These are phyloP conservation scores for Pseudocercospora fuligena DNA, from an alignment of 2,329 filamentous ascomycete genomes.

Conservation along the genomic window DNA sequence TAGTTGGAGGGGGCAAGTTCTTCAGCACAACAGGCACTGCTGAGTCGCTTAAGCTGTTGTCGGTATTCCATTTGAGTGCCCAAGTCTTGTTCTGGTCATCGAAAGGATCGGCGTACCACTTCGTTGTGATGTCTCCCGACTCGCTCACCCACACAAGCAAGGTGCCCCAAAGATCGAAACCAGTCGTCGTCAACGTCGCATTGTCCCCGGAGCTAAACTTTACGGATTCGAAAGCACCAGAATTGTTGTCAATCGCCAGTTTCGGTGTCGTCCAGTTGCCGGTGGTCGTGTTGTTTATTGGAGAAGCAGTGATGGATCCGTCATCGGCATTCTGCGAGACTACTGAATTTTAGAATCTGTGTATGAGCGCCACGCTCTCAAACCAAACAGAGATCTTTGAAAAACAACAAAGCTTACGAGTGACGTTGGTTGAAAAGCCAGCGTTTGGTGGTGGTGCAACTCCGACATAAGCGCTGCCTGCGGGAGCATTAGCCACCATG, in stretches of 20 bases:
- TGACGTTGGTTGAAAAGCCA: conserved; percentile 24
- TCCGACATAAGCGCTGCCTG: conserved; percentile 27
- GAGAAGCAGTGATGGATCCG: conserved; percentile 17
- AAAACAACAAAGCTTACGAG: conserved; percentile 23
- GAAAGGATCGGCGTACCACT: conserved; percentile 28
- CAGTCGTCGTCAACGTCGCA: conserved; percentile 24
- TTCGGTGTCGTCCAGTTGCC: conserved; percentile 28
- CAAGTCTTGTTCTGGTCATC: conserved; percentile 18
- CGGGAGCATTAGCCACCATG: conserved; percentile 4
- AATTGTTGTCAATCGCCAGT: conserved; percentile 25
- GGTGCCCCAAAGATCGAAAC: conserved; percentile 27
- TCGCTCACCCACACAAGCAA: conserved; percentile 27
- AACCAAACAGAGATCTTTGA: neutral
- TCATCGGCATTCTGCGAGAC: conserved; percentile 18
- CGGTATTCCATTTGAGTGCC: conserved; percentile 29
- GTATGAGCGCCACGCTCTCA: conserved; percentile 16
- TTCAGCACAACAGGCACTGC: conserved; percentile 28
- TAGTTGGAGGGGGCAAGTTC: conserved; percentile 7
- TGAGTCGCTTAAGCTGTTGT: conserved; percentile 22
- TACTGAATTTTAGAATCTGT: conserved; percentile 25
- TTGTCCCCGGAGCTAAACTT: conserved; percentile 24
- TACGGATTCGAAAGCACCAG: conserved; percentile 22
- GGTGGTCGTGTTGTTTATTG: conserved; percentile 17
- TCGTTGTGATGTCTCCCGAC: conserved; percentile 19
- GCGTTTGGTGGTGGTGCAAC: conserved; percentile 19